These are phyloP conservation scores for Chlamydomonas sphaeroides DNA, from an alignment of 139 green algal genomes.

Conservation along the genomic window DNA sequence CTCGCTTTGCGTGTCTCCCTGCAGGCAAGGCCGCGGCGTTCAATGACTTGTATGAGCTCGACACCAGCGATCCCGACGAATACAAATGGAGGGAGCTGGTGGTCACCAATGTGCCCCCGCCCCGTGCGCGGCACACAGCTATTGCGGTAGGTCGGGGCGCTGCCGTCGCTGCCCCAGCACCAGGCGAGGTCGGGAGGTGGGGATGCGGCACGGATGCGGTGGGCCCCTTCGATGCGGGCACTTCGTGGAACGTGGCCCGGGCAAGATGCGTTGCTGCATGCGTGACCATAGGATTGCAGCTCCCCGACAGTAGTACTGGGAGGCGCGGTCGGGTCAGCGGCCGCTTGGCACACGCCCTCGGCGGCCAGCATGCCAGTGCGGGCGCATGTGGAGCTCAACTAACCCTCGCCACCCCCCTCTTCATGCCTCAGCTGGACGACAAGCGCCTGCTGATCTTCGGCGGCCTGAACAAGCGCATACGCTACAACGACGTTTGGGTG, in stretches of 20 bases:
- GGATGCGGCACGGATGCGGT: no score
- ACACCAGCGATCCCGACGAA: constrained; percentile 63
- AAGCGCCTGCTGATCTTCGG: constrained; percentile 81
- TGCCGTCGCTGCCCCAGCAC: no score
- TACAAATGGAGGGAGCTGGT: constrained; percentile 61
- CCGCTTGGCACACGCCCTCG: not conserved
- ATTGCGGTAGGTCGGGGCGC: constrained; percentile 58
- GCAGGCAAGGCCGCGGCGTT: constrained; percentile 79
- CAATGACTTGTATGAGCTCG: constrained; percentile 79
- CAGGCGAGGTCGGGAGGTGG: no score
- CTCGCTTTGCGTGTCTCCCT: not conserved
- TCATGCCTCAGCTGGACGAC: constrained; percentile 64
- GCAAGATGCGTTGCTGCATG: no score
- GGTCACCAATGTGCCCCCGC: constrained; percentile 54
- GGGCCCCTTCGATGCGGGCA: no score
- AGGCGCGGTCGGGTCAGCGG: no score
- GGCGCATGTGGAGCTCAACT: no score
- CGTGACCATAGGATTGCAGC: no score
- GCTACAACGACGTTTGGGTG: constrained; percentile 87
- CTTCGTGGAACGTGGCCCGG: no score
- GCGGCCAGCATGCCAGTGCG: not conserved
- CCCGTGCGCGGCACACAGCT: constrained; percentile 74
- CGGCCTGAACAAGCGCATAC: constrained; percentile 76
- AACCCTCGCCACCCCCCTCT: not conserved
- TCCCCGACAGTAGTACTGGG: no score